Evolutionary conservation across 2,329 filamentous ascomycete genomes (phyloP), one percentile per base, ranked within the genome.

Genomic region (Venturia carpophila): DNA sequence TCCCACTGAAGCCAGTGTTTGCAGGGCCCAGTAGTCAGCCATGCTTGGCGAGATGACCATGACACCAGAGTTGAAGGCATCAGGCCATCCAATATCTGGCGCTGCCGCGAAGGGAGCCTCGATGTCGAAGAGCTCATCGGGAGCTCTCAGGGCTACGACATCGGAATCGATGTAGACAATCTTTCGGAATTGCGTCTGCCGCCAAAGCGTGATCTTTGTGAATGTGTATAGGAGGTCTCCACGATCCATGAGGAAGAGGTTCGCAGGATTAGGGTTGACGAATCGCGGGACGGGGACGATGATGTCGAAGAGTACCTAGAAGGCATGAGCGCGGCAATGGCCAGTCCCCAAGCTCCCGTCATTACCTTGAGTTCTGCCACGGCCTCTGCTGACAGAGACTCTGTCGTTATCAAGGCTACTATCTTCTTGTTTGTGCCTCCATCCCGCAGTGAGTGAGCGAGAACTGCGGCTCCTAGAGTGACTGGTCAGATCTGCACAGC

Each of bases 161-260:
- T 99, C 94, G 67, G 92, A 90, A 74, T 99, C 94, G 68, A 99
- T 82, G 76, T 97, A 99, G 66, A 99, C 90, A 65, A 99, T 91
- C 78, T 89, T 93, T 69, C 88, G 86, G 76, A 93, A 99, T 73
- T 96, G 91, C 3, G 85, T 88, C 76, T 92, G 89, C 69, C 88
- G 90, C 94, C 94, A 99, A 21, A 99, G 82, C 69, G 91, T 87
- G 77, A 99, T 92, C 80, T 99, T 99, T 70, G 94, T 97, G 73
- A 97, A 97, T 68, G 92, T 90, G 37, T 92, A 93, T 72, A 93
- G 87, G 62, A 99, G 83, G 73, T 99, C 94, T 68, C 87, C 84
- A 64, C 94, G 90, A 74, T 92, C 87, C 92, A 99, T 97, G 65
- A 97, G 84, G 75, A 88, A 87, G 65, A 99, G 84, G 72, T 97